phyloP scores from a whole-genome alignment of 1,284 basidiomycete species.

The Fomitiporia mediterranea region DNA sequence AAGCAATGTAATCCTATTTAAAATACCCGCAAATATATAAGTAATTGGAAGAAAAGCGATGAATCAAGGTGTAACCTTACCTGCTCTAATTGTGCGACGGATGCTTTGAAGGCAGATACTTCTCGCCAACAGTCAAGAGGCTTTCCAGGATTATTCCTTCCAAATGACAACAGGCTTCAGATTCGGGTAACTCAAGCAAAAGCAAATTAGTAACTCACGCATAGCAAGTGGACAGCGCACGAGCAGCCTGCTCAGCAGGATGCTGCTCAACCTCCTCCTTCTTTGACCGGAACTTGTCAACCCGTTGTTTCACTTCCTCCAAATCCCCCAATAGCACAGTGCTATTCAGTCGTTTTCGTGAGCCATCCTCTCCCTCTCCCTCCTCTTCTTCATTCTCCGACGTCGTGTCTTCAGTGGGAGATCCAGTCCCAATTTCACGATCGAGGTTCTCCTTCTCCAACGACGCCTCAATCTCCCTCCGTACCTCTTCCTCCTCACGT shows the following conservation, averaged over 20 bases:
- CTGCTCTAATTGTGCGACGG: constrained; percentile 65
- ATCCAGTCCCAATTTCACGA: constrained; percentile 43
- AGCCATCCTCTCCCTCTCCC: constrained; percentile 37
- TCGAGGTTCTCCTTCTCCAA: constrained; percentile 80
- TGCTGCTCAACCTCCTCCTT: constrained; percentile 45
- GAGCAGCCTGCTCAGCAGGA: constrained; percentile 37
- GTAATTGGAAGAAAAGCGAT: neutral
- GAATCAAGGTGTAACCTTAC: constrained; percentile 30
- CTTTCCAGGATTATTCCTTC: constrained; percentile 52
- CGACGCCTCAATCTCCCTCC: constrained; percentile 60
- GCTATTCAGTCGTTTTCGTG: constrained; percentile 37
- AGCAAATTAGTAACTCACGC: too few relatives aligned
- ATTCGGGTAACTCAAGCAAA: constrained; percentile 4
- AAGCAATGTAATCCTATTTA: constrained; percentile 14
- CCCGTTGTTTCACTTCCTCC: constrained; percentile 64
- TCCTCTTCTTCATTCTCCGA: too few relatives aligned
- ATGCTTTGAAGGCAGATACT: constrained; percentile 66
- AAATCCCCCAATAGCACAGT: constrained; percentile 62
- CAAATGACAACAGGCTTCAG: neutral
- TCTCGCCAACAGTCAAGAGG: constrained; percentile 77
- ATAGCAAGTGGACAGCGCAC: constrained; percentile 69
- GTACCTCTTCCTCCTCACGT: constrained; percentile 60
- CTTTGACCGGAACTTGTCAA: constrained; percentile 66
- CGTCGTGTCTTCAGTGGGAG: constrained; percentile 25
- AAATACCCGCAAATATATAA: constrained; percentile 21